Evolutionary conservation across 2,329 filamentous ascomycete species (phyloP).

Genomic region (Fusarium lateritium): DNA sequence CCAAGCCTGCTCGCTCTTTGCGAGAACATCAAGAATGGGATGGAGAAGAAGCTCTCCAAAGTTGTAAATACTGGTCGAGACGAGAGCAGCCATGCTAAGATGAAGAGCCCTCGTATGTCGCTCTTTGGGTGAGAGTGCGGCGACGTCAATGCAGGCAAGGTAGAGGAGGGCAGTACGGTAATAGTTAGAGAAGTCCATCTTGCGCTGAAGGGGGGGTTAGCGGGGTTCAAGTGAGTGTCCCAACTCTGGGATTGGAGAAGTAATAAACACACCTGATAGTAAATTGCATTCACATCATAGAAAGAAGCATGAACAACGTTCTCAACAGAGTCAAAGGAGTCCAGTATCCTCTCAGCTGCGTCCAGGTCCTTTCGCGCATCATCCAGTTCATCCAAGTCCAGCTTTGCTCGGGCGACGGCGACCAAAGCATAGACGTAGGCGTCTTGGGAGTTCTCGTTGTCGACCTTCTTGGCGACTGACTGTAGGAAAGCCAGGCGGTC

Average conservation of each 20-base stretch:
- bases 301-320: constrained; percentile 96
- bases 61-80: constrained; percentile 98
- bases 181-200: constrained; percentile 94
- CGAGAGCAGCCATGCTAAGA: constrained; percentile 90
- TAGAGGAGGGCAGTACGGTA: constrained; percentile 98
- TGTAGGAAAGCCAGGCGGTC: constrained; percentile 90
- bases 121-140: constrained; percentile 80
- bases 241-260: not conserved
- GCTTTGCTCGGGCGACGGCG: constrained; percentile 88
- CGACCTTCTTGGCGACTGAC: constrained; percentile 86
- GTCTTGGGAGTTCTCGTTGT: constrained; percentile 94
- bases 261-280: constrained; percentile 77
- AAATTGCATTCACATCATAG: constrained; percentile 94
- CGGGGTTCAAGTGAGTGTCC: constrained; percentile 54
- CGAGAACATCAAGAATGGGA: constrained; percentile 90
- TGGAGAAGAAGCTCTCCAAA: constrained; percentile 99
- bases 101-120: constrained; percentile 90
- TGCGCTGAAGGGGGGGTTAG: constrained; percentile 61
- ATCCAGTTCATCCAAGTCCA: constrained; percentile 84
- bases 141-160: constrained; percentile 93
- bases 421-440: constrained; percentile 95
- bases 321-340: constrained; percentile 94
- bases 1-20: constrained; percentile 81
- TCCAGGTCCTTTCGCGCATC: constrained; percentile 90
- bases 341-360: constrained; percentile 87